Percentiles rank a stretch among this genome's conserved stretches.
These are phyloP conservation scores for Xylariaceae sp. DNA, from an alignment of 2,329 filamentous ascomycete genomes.

Conservation along the genomic window DNA sequence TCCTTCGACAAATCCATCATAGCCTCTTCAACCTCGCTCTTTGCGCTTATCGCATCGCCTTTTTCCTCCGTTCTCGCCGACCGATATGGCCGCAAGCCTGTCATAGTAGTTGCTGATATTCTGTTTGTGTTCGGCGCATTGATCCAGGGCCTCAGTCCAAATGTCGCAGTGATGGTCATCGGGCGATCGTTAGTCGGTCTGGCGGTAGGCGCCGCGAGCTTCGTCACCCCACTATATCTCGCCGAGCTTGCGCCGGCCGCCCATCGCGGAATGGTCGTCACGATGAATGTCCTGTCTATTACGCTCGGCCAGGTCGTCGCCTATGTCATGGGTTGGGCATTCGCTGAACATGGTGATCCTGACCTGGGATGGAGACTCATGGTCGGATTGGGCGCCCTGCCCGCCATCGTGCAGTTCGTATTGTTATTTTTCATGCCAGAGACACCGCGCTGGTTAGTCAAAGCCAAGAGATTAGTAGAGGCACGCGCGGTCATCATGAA, in stretches of 20 bases:
- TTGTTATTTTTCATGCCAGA: constrained; percentile 77
- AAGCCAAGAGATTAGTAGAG: constrained; percentile 57
- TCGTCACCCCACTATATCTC: constrained; percentile 85
- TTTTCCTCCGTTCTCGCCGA: constrained; percentile 65
- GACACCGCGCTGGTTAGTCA: constrained; percentile 83
- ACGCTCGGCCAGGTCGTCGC: constrained; percentile 87
- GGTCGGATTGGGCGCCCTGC: constrained; percentile 79
- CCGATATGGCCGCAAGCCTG: constrained; percentile 56
- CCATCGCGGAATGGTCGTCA: constrained; percentile 76
- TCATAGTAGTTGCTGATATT: constrained; percentile 62
- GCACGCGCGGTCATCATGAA: constrained; percentile 65
- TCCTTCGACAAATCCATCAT: constrained; percentile 68
- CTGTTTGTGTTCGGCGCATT: constrained; percentile 69
- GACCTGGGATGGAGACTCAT: constrained; percentile 81
- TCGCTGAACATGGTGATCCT: constrained; percentile 53
- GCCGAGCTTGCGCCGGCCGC: constrained; percentile 78
- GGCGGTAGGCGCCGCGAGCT: constrained; percentile 72
- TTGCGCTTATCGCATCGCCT: constrained; percentile 63
- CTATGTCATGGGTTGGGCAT: constrained; percentile 78
- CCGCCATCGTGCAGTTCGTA: constrained; percentile 68
- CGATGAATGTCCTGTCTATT: constrained; percentile 77
- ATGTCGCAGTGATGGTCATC: constrained; percentile 62
- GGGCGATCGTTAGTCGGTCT: constrained; percentile 69
- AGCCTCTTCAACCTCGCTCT: constrained; percentile 66
- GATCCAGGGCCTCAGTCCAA: constrained; percentile 57